phyloP scores from a whole-genome alignment of 2,329 filamentous ascomycete genomes.

The Bimuria novae-zelandiae region DNA sequence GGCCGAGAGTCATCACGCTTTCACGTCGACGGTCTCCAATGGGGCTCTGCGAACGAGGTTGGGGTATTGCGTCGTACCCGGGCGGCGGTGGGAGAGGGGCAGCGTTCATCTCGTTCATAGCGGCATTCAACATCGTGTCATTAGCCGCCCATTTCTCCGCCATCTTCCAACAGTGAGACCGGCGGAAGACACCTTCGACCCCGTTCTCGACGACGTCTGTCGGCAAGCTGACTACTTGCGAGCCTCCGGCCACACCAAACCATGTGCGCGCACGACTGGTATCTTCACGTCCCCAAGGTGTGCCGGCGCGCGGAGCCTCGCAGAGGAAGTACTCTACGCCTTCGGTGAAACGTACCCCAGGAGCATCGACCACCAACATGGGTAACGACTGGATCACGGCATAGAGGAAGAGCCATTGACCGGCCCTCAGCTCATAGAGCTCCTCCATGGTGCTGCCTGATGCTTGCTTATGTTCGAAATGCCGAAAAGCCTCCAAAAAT shows the following conservation, averaged over 20 bases:
- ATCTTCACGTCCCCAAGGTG: constrained; percentile 74
- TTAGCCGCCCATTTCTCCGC: constrained; percentile 64
- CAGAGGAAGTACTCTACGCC: constrained; percentile 83
- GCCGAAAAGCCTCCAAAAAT: constrained; percentile 71
- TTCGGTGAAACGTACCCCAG: constrained; percentile 68
- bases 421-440: constrained; percentile 71
- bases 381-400: constrained; percentile 77
- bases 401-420: constrained; percentile 83
- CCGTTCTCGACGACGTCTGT: constrained; percentile 68
- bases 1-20: constrained; percentile 51
- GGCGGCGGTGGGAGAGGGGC: constrained; percentile 40
- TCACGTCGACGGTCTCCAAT: constrained; percentile 40
- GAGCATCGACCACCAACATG: constrained; percentile 76
- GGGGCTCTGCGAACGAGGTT: constrained; percentile 34
- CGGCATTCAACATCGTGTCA: constrained; percentile 38
- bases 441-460: constrained; percentile 68
- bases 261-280: constrained; percentile 63
- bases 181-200: constrained; percentile 69
- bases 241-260: constrained; percentile 73
- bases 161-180: constrained; percentile 71
- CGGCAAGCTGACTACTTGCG: constrained; percentile 65
- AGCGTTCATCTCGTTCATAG: constrained; percentile 40
- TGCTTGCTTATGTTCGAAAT: constrained; percentile 72
- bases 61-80: constrained; percentile 24
- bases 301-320: constrained; percentile 71